A percentile compares a stretch with the other conserved stretches of the same genome.
These are phyloP conservation scores for Fusarium multiceps DNA, from an alignment of 2,329 filamentous ascomycete species.

Conservation along the genomic window DNA sequence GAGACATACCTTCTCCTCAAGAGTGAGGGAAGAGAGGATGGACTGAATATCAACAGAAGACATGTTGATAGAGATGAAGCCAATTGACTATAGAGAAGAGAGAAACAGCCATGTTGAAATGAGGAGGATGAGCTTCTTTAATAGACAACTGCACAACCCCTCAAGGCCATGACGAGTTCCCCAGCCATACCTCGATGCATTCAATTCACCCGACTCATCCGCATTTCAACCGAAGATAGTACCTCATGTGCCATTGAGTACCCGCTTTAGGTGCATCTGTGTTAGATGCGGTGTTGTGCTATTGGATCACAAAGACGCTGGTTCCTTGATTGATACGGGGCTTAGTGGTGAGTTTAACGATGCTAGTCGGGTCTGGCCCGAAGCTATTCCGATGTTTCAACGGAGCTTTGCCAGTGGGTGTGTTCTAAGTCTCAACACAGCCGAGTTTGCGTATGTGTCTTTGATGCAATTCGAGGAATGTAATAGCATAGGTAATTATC, in stretches of 20 bases:
- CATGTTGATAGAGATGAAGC: constrained; percentile 31
- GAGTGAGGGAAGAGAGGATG: constrained; percentile 46
- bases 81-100: constrained; percentile 18
- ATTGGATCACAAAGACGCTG: constrained; percentile 28
- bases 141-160: constrained; percentile 18
- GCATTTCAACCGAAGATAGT: constrained; percentile 34
- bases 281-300: constrained; percentile 34
- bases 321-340: constrained; percentile 22
- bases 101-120: constrained; percentile 15
- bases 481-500: too few species aligned
- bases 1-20: constrained; percentile 48
- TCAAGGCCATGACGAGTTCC: constrained; percentile 22
- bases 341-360: constrained; percentile 7
- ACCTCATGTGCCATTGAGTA: constrained; percentile 37
- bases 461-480: neutral
- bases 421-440: neutral
- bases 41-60: constrained; percentile 44
- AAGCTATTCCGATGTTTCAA: constrained; percentile 30
- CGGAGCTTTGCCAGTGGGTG: constrained; percentile 23
- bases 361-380: constrained; percentile 17
- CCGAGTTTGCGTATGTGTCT: neutral
- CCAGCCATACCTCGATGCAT: constrained; percentile 5
- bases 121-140: constrained; percentile 38
- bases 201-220: constrained; percentile 24
- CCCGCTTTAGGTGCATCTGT: constrained; percentile 36